Conservation (phyloP, 1,139 yeast species). For the Sugiyamaella novakii region DNA sequence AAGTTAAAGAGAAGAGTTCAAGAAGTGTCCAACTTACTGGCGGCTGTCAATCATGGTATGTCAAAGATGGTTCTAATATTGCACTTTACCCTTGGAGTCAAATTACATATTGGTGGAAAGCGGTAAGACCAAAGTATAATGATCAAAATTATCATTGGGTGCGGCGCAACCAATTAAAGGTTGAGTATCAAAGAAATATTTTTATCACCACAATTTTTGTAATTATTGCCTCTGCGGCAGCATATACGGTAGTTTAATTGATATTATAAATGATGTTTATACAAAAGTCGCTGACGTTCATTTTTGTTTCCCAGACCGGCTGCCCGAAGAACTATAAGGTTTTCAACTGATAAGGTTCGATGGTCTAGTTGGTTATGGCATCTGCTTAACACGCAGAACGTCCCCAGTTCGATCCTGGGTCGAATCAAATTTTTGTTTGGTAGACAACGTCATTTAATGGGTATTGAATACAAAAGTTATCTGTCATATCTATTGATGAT, state of each 20-base stretch:
- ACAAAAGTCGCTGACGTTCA: too few species aligned
- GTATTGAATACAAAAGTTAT: too few species aligned
- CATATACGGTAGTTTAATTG: not conserved
- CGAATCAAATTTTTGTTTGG: constrained; percentile 57
- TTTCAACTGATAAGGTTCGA: constrained; percentile 53
- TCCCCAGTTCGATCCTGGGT: constrained; percentile 99
- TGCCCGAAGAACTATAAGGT: too few species aligned
- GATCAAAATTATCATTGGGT: constrained; percentile 16
- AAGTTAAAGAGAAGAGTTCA: constrained; percentile 21
- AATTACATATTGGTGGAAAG: constrained; percentile 17
- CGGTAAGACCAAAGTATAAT: constrained; percentile 11
- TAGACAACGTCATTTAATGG: too few species aligned
- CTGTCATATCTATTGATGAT: too few species aligned
- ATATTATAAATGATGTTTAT: too few species aligned
- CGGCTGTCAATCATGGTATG: constrained; percentile 22
- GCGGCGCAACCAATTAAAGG: not conserved
- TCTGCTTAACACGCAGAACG: constrained; percentile 99
- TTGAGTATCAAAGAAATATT: not conserved
- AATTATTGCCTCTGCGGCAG: constrained; percentile 1
- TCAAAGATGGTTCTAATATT: constrained; percentile 25
- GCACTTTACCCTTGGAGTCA: constrained; percentile 24
- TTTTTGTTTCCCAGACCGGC: too few species aligned
- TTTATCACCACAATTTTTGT: not conserved
- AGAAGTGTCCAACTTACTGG: constrained; percentile 12
- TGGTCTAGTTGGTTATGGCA: constrained; percentile 99